phyloP scores from a whole-genome alignment of 306 rosid species.

The Gleditsia sinensis region DNA sequence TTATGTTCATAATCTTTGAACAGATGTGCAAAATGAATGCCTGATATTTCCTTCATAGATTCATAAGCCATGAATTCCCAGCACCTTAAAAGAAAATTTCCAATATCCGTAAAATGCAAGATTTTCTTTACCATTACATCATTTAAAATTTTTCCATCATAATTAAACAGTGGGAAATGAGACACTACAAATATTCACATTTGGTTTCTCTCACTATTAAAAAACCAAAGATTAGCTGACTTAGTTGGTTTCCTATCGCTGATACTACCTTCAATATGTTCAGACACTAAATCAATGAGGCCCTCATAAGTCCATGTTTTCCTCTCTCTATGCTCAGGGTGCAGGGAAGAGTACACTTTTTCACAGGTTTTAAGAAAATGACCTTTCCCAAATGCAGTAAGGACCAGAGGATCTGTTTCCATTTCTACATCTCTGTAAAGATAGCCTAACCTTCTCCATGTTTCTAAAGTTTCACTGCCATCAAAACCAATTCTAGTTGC shows the following conservation, averaged over 20 bases:
- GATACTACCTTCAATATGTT: conserved; percentile 24
- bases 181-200: neutral
- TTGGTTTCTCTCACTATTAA: neutral
- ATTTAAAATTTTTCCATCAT: neutral
- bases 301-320: conserved; percentile 54
- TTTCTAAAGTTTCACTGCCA: conserved; percentile 45
- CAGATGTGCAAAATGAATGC: neutral
- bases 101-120: neutral
- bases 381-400: conserved; percentile 78
- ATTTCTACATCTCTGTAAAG: conserved; percentile 55
- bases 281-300: conserved; percentile 54
- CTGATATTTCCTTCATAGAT: neutral
- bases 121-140: neutral
- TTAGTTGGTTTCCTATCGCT: conserved; percentile 26
- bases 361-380: conserved; percentile 60
- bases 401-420: conserved; percentile 70
- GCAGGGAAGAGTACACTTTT: conserved; percentile 53
- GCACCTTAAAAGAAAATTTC: neutral
- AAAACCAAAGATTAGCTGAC: neutral
- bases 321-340: conserved; percentile 49
- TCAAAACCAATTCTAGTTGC: conserved; percentile 62
- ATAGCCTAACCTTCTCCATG: conserved; percentile 60
- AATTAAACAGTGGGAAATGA: conserved; percentile 7
- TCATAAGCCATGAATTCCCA: neutral
- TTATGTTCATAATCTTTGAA: neutral